Evolutionary conservation across 306 rosid genomes (phyloP).

Genomic region (Gastrolobium bilobum): DNA sequence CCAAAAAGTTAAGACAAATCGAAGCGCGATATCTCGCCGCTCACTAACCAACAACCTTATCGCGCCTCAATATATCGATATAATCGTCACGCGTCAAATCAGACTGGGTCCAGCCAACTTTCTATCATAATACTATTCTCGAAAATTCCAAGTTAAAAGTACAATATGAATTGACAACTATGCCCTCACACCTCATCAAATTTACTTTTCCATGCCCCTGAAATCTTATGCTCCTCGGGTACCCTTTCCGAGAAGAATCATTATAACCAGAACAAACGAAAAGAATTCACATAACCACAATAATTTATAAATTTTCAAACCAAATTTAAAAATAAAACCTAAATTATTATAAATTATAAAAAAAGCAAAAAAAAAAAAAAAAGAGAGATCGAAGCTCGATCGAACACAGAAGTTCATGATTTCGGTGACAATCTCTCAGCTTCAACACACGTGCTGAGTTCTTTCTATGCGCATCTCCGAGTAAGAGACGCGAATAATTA

Average conservation of each 20-base stretch:
- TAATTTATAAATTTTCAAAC: conserved; percentile 61
- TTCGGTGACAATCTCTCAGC: conserved; percentile 42
- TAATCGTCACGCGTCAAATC: conserved; percentile 37
- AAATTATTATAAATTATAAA: conserved; percentile 29
- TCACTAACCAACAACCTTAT: background rate
- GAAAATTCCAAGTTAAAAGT: conserved; percentile 53
- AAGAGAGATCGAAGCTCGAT: conserved; percentile 43
- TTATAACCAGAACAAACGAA: too few species aligned
- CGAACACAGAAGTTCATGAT: conserved; percentile 49
- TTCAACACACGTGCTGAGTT: conserved; percentile 29
- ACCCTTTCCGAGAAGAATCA: background rate
- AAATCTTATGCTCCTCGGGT: background rate
- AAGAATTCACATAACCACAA: conserved; percentile 48
- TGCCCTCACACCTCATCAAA: conserved; percentile 34
- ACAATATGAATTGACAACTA: conserved; percentile 28
- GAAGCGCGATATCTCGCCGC: conserved; percentile 39
- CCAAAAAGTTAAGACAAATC: conserved; percentile 9
- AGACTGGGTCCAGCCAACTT: conserved; percentile 52
- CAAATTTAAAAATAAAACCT: conserved; percentile 9
- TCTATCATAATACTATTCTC: conserved; percentile 49
- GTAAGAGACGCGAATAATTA: conserved; percentile 46
- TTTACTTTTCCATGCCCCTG: conserved; percentile 38
- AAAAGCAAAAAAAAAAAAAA: conserved; percentile 21
- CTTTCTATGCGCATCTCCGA: conserved; percentile 33
- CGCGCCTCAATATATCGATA: conserved; percentile 27